phyloP scores from a whole-genome alignment of 768 basidiomycete genomes.

The Daedaleopsis sinensis region DNA sequence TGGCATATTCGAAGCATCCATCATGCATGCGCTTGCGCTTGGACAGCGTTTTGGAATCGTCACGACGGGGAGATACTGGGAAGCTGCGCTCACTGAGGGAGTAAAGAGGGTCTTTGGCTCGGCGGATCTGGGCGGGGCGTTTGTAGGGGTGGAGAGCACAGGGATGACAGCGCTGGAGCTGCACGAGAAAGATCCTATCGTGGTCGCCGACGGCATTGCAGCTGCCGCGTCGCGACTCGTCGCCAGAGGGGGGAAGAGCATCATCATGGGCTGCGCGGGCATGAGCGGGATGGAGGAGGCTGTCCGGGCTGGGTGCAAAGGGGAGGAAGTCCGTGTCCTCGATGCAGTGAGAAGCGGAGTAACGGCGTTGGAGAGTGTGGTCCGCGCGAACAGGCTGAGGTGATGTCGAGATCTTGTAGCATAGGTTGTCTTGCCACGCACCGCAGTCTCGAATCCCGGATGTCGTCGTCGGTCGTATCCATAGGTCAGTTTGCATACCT shows the following conservation, averaged over 20 bases:
- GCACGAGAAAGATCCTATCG: slow-evolving; percentile 28
- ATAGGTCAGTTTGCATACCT: too few species aligned
- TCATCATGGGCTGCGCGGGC: slow-evolving; percentile 28
- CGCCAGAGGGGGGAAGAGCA: slow-evolving; percentile 18
- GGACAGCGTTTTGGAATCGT: slow-evolving; percentile 37
- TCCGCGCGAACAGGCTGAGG: slow-evolving; percentile 8
- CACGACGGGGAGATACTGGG: slow-evolving; percentile 41
- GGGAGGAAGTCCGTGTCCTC: slow-evolving; percentile 16
- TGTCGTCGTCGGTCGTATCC: too few species aligned
- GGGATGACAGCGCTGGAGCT: slow-evolving; percentile 38
- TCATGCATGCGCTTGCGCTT: slow-evolving; percentile 30
- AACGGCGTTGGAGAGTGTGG: slow-evolving; percentile 20
- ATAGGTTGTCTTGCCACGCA: neutral
- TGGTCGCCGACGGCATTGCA: slow-evolving; percentile 30
- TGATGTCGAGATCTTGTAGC: neutral
- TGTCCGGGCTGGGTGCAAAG: slow-evolving; percentile 13
- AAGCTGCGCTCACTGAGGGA: slow-evolving; percentile 29
- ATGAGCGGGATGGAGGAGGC: slow-evolving; percentile 32
- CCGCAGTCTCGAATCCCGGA: too few species aligned
- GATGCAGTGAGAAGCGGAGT: slow-evolving; percentile 27
- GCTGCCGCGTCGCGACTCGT: slow-evolving; percentile 31
- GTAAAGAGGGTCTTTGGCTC: slow-evolving; percentile 26
- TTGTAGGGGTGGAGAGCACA: slow-evolving; percentile 37
- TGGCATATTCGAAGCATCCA: slow-evolving; percentile 40
- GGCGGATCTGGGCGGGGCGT: slow-evolving; percentile 18